Base-by-base conservation (phyloP, 139 green algal species). In the Ettlia oleoabundans region DNA sequence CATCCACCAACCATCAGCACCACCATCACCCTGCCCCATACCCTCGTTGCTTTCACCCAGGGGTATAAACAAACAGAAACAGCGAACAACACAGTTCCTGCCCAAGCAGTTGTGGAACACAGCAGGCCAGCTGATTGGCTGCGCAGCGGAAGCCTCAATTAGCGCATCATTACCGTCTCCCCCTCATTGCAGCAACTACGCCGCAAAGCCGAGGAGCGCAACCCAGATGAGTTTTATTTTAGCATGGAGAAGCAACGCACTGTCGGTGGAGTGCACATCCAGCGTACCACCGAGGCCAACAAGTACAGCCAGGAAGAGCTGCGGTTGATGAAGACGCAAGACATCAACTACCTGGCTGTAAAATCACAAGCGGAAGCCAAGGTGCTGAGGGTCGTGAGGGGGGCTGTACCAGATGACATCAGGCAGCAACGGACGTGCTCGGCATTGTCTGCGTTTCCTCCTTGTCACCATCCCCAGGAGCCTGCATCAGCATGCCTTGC, bases 171-270 rank as follows among this genome's bases (percentile, higher is more conserved):
- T 58, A 24, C 13, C 13, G 10, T 15, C 47, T 58, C 47, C 47
- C 13, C 47, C 15, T 10, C 47, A 58, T 58, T 65, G 55, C 55
- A 65, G 92, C 65, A 70, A 33, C 88, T 98, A 53, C 88, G 91
- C 41, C 82, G 86, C 52, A 99, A 99, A 83, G 96, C 96, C 26
- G 95, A 97, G 82, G 86, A 97, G 80, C 92, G 95, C 71, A 99
- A 99, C 85, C 95, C 95, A 5, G 96, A 99, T 92, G 96, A 99
- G 89, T 99, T 99, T 86, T 98, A 99, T 87, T 98, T 98, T 88
- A 96, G 89, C 0, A 99, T 99, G 96, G 87, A 98, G 84, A 96
- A 95, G 51, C 70, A 82, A 1, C 78, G 85, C 6, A 98, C 95
- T 0, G 91, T 92, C 70, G 91, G 92, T 43, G 96, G 96, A 13